phyloP scores from a whole-genome alignment of 2,329 filamentous ascomycete species.

The Tolypocladium inflatum region DNA sequence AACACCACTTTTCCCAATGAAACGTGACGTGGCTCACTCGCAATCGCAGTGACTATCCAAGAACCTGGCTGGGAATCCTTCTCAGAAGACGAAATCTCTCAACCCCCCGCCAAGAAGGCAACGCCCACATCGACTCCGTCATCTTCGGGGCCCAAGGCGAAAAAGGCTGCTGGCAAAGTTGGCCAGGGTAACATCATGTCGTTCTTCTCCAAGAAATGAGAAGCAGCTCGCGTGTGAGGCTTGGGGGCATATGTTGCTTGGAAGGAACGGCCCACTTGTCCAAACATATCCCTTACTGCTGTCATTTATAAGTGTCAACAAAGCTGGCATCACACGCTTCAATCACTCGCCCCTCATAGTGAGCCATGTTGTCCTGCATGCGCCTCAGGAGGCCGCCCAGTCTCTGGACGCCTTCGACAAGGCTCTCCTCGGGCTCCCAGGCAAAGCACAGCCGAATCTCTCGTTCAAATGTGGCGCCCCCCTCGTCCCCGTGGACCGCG shows the following conservation, averaged over 20 bases:
- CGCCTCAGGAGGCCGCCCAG: slow-evolving; percentile 38
- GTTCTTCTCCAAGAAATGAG: slow-evolving; percentile 76
- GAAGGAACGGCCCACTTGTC: neutral
- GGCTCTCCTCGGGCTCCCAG: slow-evolving; percentile 57
- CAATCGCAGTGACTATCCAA: slow-evolving; percentile 64
- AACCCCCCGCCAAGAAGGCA: slow-evolving; percentile 38
- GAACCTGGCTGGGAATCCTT: slow-evolving; percentile 85
- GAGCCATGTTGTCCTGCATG: slow-evolving; percentile 17
- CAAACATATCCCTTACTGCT: neutral
- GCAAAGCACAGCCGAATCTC: slow-evolving; percentile 61
- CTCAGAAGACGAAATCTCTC: slow-evolving; percentile 72
- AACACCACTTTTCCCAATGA: neutral
- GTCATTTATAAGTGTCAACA: slow-evolving; percentile 16
- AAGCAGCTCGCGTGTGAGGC: neutral
- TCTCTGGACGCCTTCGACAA: slow-evolving; percentile 59
- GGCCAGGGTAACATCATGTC: slow-evolving; percentile 80
- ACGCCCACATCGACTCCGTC: slow-evolving; percentile 36
- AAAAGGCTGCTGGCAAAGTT: slow-evolving; percentile 47
- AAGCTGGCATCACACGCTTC: slow-evolving; percentile 8
- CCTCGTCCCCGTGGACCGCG: slow-evolving; percentile 50
- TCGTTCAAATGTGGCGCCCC: slow-evolving; percentile 43
- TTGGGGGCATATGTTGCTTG: too few relatives aligned
- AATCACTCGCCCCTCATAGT: slow-evolving; percentile 12
- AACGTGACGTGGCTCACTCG: neutral
- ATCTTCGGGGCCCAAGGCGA: slow-evolving; percentile 39